These are phyloP conservation scores for Brettanomyces bruxellensis DNA, from an alignment of 805 yeast species.

Conservation along the genomic window DNA sequence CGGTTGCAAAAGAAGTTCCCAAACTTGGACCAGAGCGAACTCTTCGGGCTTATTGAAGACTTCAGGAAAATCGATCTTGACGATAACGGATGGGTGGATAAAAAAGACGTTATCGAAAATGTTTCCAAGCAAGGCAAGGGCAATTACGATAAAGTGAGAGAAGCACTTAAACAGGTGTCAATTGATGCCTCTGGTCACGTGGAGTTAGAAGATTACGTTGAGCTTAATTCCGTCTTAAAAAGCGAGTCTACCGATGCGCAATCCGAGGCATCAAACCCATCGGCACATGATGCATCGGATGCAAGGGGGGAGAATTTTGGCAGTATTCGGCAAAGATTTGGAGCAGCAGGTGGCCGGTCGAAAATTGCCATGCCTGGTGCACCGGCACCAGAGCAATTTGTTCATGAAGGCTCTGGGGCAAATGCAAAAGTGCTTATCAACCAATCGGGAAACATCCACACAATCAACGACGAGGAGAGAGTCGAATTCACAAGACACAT, in stretches of 20 bases:
- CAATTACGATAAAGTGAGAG: constrained; percentile 87
- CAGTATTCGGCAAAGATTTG: constrained; percentile 4
- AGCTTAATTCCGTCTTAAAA: constrained; percentile 70
- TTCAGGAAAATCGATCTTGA: constrained; percentile 81
- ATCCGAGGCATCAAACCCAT: not conserved
- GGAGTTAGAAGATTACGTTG: constrained; percentile 90
- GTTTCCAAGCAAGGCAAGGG: constrained; percentile 73
- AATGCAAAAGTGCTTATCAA: constrained; percentile 69
- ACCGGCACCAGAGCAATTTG: constrained; percentile 26
- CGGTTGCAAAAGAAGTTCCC: constrained; percentile 71
- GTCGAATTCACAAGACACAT: constrained; percentile 93
- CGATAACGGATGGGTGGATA: constrained; percentile 92
- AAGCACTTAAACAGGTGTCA: constrained; percentile 79
- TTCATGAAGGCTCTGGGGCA: constrained; percentile 44
- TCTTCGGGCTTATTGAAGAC: constrained; percentile 76
- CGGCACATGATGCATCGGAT: not conserved
- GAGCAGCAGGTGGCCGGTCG: not conserved
- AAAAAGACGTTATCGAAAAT: constrained; percentile 79
- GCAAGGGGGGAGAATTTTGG: constrained; percentile 5
- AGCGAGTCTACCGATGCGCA: constrained; percentile 26
- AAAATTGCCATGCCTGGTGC: constrained; percentile 5
- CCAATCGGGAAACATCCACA: constrained; percentile 91
- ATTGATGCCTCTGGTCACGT: constrained; percentile 97
- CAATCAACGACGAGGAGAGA: constrained; percentile 95
- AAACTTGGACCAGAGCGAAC: constrained; percentile 72